Base-by-base conservation (phyloP, 2,329 filamentous ascomycete species). In the Nothomitra cinnamomea region DNA sequence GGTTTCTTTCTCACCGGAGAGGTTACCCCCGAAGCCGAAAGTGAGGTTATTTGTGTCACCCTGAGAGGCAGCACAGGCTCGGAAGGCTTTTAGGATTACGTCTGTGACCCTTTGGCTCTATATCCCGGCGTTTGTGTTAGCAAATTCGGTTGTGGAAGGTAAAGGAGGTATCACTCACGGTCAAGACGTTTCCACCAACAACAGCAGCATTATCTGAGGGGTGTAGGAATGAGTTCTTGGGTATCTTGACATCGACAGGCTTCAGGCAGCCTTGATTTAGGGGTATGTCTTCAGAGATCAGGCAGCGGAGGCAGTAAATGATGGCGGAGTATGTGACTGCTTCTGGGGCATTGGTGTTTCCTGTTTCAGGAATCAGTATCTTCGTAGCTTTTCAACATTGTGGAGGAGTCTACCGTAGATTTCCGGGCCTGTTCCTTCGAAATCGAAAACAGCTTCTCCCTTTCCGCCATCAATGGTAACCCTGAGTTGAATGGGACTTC, bases 31-130 rank as follows among this genome's bases (percentile, higher is more conserved):
- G 60, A 86, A 87, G 57, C 85, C 86, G 62, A 92, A 92, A 0
- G 86, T 90, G 4, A 92, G 74, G 64, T 90, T 90, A 67, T 92
- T 92, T 66, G 81, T 85, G 66, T 85, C 83, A 50, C 87, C 87
- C 62, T 92, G 86, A 19, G 74, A 79, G 36, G 86, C 87, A 3
- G 85, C 85, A 59, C 83, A 87, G 7, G 86, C 86, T 55, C 76
- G 72, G 72, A 92, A 92, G 1, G 85, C 85, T 59, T 81, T 83
- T 56, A 94, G 74, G 3, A 94, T 83, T 28, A 90, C 85, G 61
- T 94, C 87, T 2, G 85, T 90, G 21, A 94, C 80, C 50, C 86
- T 79, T 64, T 92, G 87, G 21, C 76, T 78, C 61, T 68, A 54
- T 49, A 28, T n/a, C 2, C 7, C 36, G 19, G 1, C 22, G 25